These are phyloP conservation scores for Danielozyma ontarioensis DNA, from an alignment of 805 yeast species.

Conservation along the genomic window DNA sequence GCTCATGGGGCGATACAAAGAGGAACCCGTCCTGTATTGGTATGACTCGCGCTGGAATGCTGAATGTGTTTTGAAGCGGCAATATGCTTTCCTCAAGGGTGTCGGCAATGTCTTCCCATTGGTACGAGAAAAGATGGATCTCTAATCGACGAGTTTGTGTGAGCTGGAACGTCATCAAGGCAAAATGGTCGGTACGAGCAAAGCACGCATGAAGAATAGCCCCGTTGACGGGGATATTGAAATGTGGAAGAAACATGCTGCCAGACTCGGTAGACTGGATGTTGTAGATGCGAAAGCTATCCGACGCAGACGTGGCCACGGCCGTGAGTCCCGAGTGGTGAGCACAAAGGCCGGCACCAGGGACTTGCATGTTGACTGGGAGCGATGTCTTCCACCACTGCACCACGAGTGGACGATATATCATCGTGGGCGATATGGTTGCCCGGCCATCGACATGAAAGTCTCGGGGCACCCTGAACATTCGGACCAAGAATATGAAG, in stretches of 20 bases:
- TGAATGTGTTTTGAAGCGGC: constrained; percentile 35
- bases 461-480: constrained; percentile 31
- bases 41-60: constrained; percentile 38
- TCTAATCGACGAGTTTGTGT: constrained; percentile 33
- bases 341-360: constrained; percentile 26
- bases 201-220: constrained; percentile 38
- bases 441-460: constrained; percentile 22
- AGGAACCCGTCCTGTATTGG: constrained; percentile 37
- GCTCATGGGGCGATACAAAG: constrained; percentile 27
- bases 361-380: constrained; percentile 10
- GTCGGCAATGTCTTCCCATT: constrained; percentile 37
- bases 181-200: constrained; percentile 24
- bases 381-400: constrained; percentile 43
- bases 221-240: constrained; percentile 39
- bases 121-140: constrained; percentile 31
- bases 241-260: constrained; percentile 29
- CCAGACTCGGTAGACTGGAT: constrained; percentile 34
- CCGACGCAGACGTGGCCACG: constrained; percentile 32
- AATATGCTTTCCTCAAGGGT: constrained; percentile 31
- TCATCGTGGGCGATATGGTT: too few species aligned
- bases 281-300: constrained; percentile 33
- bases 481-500: constrained; percentile 31
- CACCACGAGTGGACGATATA: constrained; percentile 39
- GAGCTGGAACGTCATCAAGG: constrained; percentile 31
- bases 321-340: constrained; percentile 36